A percentile compares a stretch with the other conserved stretches of the same genome.
These are phyloP conservation scores for Saccharomyces uvarum DNA, from an alignment of 1,139 yeast genomes.

Conservation along the genomic window DNA sequence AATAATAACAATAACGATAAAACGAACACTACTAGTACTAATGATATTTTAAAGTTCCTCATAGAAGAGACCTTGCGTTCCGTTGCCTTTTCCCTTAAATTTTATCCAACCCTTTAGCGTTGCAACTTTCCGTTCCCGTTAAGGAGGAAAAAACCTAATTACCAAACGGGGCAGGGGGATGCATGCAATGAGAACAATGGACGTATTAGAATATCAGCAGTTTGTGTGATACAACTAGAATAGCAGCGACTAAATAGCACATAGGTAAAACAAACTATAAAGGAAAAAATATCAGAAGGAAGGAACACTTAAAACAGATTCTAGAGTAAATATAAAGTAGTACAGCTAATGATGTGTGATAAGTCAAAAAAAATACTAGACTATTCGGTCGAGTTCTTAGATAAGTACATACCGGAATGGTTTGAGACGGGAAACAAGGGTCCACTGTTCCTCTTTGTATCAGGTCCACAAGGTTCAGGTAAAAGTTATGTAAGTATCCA, in stretches of 20 bases:
- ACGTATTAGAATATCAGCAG: background rate
- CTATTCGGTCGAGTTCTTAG: slow-evolving; percentile 16
- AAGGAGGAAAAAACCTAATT: background rate
- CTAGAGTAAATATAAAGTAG: background rate
- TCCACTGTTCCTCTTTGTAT: slow-evolving; percentile 60
- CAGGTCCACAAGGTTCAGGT: slow-evolving; percentile 94
- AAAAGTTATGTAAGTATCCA: slow-evolving; percentile 59
- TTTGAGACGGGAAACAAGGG: slow-evolving; percentile 13
- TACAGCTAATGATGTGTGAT: background rate
- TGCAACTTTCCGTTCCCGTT: background rate
- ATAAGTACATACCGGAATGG: slow-evolving; percentile 19
- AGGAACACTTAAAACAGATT: slow-evolving; percentile 17
- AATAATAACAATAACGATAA: background rate
- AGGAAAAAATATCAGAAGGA: background rate
- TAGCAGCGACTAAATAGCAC: background rate
- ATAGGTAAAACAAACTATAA: background rate
- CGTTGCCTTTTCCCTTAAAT: background rate
- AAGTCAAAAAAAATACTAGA: slow-evolving; percentile 7
- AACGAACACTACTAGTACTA: background rate
- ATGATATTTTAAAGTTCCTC: background rate
- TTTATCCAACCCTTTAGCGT: background rate
- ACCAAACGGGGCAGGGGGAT: background rate
- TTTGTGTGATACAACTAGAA: background rate
- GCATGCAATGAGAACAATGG: background rate
- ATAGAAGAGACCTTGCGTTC: background rate